These are phyloP conservation scores for Fulvia fulva DNA, from an alignment of 2,329 filamentous ascomycete species.

Conservation along the genomic window DNA sequence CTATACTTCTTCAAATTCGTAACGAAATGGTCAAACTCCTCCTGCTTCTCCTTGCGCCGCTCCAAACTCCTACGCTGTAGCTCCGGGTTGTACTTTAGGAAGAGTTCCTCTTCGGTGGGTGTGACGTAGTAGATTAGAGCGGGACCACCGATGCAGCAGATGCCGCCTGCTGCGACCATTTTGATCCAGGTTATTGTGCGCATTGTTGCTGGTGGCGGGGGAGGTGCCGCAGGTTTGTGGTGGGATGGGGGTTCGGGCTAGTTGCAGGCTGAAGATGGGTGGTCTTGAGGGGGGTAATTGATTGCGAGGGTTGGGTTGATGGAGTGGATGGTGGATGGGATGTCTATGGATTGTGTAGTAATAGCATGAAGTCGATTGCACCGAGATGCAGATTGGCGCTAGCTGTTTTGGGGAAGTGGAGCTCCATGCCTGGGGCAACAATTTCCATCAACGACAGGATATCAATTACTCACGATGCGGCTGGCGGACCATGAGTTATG, in stretches of 20 bases:
- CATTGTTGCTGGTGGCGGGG: slow-evolving; percentile 35
- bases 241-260: background rate
- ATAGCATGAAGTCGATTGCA: background rate
- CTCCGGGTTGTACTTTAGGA: slow-evolving; percentile 84
- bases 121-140: slow-evolving; percentile 73
- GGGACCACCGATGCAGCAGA: slow-evolving; percentile 77
- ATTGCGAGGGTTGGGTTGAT: background rate
- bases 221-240: background rate
- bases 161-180: slow-evolving; percentile 65
- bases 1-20: slow-evolving; percentile 78
- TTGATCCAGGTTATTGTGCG: slow-evolving; percentile 56
- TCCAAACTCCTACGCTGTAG: slow-evolving; percentile 86
- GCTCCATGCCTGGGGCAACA: background rate
- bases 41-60: slow-evolving; percentile 66
- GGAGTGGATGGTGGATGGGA: background rate
- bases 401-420: background rate
- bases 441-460: no score
- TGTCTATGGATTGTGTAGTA: background rate
- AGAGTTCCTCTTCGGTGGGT: slow-evolving; percentile 87
- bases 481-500: no score
- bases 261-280: background rate
- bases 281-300: background rate
- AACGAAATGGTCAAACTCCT: slow-evolving; percentile 89
- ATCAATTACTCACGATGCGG: no score
- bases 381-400: background rate